phyloP scores from a whole-genome alignment of 140 eudicot species.

The Cichorium intybus region DNA sequence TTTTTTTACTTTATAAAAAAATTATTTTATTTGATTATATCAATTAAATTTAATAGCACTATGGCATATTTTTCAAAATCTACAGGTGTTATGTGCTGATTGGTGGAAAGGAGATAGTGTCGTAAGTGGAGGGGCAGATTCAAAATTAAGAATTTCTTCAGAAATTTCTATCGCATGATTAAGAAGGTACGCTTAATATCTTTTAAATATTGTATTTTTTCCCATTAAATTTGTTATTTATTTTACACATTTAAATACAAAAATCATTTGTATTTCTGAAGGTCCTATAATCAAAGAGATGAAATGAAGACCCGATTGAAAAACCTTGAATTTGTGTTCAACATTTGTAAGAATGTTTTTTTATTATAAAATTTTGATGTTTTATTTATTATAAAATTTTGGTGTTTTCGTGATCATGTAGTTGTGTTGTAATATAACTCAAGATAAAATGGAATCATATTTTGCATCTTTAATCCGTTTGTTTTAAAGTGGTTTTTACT shows the following conservation, averaged over 20 bases:
- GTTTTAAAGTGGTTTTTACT: too few relatives aligned
- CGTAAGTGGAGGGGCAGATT: slow-evolving; percentile 91
- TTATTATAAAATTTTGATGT: neutral
- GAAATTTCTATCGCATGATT: slow-evolving; percentile 56
- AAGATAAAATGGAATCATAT: too few relatives aligned
- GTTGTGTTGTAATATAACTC: too few relatives aligned
- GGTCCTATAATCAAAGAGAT: neutral
- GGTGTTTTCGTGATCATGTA: too few relatives aligned
- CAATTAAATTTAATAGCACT: neutral
- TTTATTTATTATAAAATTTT: too few relatives aligned
- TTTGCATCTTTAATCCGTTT: too few relatives aligned
- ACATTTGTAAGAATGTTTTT: neutral
- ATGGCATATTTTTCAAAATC: slow-evolving; percentile 5
- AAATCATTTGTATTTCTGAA: too few relatives aligned
- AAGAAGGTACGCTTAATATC: slow-evolving; percentile 19
- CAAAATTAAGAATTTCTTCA: slow-evolving; percentile 73
- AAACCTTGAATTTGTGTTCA: neutral
- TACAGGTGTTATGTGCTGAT: slow-evolving; percentile 80
- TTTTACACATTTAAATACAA: too few relatives aligned
- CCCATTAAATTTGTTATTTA: neutral
- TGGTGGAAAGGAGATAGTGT: slow-evolving; percentile 94
- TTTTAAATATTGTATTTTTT: neutral
- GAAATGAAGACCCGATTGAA: neutral
- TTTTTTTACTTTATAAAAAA: neutral
- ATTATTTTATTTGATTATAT: neutral